A percentile compares a stretch with the other conserved stretches of the same genome.
Evolutionary conservation across 257 asterid genomes (phyloP).

Genomic region (Solanum clarkiae): DNA sequence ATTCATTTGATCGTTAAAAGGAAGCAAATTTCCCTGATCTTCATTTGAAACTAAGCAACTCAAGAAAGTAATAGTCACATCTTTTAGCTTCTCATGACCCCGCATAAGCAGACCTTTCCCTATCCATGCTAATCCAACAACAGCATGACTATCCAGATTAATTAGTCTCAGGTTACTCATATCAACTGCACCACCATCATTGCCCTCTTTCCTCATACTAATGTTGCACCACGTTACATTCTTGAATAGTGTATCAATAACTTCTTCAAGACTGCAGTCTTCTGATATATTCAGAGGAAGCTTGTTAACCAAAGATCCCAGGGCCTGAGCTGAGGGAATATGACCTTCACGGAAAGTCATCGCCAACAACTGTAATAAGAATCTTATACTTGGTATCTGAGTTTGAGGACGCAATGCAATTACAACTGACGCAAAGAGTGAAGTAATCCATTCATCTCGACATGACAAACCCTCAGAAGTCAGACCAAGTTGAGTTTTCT

Average conservation of each 20-base stretch:
- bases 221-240: constrained; percentile 20
- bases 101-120: constrained; percentile 94
- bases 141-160: constrained; percentile 21
- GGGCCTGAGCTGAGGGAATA: constrained; percentile 82
- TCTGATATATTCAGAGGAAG: constrained; percentile 44
- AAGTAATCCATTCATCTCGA: constrained; percentile 51
- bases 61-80: constrained; percentile 50
- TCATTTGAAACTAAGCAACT: constrained; percentile 34
- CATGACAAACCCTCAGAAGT: constrained; percentile 13
- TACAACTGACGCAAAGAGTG: constrained; percentile 71
- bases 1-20: constrained; percentile 16
- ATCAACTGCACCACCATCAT: constrained; percentile 25
- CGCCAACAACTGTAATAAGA: constrained; percentile 45
- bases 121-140: constrained; percentile 87
- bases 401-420: constrained; percentile 70
- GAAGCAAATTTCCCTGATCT: constrained; percentile 13
- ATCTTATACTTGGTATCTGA: constrained; percentile 38
- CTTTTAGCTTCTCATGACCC: constrained; percentile 85
- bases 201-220: constrained; percentile 8
- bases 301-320: constrained; percentile 93
- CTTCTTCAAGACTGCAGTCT: constrained; percentile 41
- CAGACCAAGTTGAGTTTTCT: constrained; percentile 9
- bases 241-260: constrained; percentile 38
- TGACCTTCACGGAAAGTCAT: constrained; percentile 53
- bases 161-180: constrained; percentile 26